Percentiles rank a stretch among this genome's conserved stretches.
These are phyloP conservation scores for Trichoderma lentiforme DNA, from an alignment of 2,329 filamentous ascomycete species.

Conservation along the genomic window DNA sequence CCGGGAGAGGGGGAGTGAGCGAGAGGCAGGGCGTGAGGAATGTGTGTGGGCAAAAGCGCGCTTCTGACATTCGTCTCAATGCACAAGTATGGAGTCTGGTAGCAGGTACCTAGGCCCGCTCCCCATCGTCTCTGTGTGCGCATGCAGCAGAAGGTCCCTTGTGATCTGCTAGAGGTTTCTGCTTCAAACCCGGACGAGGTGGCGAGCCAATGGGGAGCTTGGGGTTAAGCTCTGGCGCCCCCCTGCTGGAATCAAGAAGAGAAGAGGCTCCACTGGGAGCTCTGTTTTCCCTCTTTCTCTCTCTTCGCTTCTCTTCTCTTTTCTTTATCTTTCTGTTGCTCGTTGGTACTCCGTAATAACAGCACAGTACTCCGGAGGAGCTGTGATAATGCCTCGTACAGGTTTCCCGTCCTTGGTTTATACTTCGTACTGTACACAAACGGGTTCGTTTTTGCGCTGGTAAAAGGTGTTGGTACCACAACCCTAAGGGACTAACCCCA, in stretches of 20 bases:
- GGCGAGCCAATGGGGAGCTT: conserved; percentile 22
- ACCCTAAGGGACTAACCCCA: not conserved
- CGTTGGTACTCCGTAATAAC: not conserved
- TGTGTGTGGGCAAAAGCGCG: conserved; percentile 11
- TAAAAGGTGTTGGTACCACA: not conserved
- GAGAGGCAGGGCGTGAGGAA: conserved; percentile 11
- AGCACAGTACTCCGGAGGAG: not conserved
- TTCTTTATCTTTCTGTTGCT: not conserved
- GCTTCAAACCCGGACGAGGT: conserved; percentile 6
- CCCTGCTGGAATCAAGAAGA: conserved; percentile 3
- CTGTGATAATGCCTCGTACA: not conserved
- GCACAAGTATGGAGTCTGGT: not conserved
- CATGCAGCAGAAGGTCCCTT: conserved; percentile 19
- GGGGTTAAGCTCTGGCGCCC: conserved; percentile 19
- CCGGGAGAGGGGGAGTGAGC: not conserved
- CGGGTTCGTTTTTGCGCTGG: not conserved
- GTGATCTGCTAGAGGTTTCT: conserved; percentile 21
- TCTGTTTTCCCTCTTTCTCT: conserved; percentile 1
- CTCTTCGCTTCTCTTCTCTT: not conserved
- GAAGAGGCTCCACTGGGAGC: conserved; percentile 12
- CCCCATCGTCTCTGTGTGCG: not conserved
- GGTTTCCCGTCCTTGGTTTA: not conserved
- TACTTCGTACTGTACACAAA: not conserved
- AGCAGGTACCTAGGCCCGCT: not conserved
- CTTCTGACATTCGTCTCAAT: conserved; percentile 11